Evolutionary conservation across 2,329 filamentous ascomycete genomes (phyloP), one percentile per base, ranked within the genome.

Genomic region (Arthroderma sp.): DNA sequence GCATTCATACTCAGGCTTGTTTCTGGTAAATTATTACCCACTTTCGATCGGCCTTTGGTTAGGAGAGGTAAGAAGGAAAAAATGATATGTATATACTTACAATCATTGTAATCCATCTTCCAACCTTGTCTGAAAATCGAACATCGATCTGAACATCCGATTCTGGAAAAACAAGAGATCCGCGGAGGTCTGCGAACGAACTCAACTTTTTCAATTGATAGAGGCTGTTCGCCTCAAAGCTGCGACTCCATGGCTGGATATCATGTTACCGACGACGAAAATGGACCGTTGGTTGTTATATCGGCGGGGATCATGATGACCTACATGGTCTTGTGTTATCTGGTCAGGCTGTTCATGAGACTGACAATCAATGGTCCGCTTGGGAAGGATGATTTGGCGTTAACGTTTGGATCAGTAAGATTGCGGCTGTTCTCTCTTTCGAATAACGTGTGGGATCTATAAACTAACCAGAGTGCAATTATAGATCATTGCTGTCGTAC

Each of bases 331-430:
- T 47, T 62, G 2, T 61, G 59, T 38, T 61, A 58, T 41, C 41
- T 61, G 23, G 58, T 58, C 21, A 58, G 61, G 33, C 15, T 62
- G 31, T 15, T 59, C 25, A 59, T 60, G 39, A 56, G 61, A 52
- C 43, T 60, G 28, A 61, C 61, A 8, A 60, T 62, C 37, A 62
- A 62, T 35, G 61, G 59, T 19, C 61, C 61, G 7, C 54, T 62
- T 44, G 58, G 59, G 15, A 25, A 38, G 19, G 61, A 62, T 28
- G 61, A 62, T 51, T 60, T 55, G 52, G 51, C 57, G n/a, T 55
- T 62, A 31, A 58, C 61, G 31, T 38, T 49, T 28, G 61, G 61
- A 57, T 54, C 60, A 23, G 61, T 55, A 28, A 28, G 54, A 15
- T 28, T 25, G n/a, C 8, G 23, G 2, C 23, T 19, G 8, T 33